Conservation (phyloP, 257 asterid species). For the Petunia axillaris region DNA sequence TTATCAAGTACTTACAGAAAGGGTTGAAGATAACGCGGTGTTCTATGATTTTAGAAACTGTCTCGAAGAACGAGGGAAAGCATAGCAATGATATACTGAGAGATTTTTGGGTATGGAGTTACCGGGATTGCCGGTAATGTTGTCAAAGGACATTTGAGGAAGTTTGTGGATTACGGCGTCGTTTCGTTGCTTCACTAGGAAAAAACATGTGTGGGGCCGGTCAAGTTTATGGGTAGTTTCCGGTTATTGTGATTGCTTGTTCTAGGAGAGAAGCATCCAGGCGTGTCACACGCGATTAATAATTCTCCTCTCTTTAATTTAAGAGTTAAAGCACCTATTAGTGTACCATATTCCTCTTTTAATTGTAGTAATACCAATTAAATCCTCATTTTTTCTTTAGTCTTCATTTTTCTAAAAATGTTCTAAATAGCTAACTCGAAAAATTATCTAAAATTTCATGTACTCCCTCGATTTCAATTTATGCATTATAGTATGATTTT, state of each 20-base stretch:
- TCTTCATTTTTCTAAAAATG: too few species aligned
- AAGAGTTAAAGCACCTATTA: too few species aligned
- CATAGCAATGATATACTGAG: background rate
- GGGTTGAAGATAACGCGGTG: background rate
- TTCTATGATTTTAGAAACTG: background rate
- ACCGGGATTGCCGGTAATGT: constrained; percentile 25
- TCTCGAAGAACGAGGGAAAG: background rate
- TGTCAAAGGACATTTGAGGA: background rate
- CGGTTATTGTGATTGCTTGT: background rate
- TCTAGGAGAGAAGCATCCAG: too few species aligned
- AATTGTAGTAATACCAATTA: too few species aligned
- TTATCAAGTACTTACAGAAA: background rate
- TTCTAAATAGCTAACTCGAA: too few species aligned
- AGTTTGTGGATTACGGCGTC: background rate
- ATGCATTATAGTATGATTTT: too few species aligned
- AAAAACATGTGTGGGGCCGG: background rate
- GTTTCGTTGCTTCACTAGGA: background rate
- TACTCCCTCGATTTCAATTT: too few species aligned
- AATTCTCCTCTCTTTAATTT: too few species aligned
- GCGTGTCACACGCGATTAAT: too few species aligned
- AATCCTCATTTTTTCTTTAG: too few species aligned
- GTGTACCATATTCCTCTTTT: too few species aligned
- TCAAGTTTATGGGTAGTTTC: background rate
- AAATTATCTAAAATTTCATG: too few species aligned
- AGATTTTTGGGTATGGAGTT: background rate